Percentiles rank a stretch among this genome's conserved stretches.
phyloP scores from a whole-genome alignment of 768 basidiomycete genomes.

The Suillus cothurnatus region DNA sequence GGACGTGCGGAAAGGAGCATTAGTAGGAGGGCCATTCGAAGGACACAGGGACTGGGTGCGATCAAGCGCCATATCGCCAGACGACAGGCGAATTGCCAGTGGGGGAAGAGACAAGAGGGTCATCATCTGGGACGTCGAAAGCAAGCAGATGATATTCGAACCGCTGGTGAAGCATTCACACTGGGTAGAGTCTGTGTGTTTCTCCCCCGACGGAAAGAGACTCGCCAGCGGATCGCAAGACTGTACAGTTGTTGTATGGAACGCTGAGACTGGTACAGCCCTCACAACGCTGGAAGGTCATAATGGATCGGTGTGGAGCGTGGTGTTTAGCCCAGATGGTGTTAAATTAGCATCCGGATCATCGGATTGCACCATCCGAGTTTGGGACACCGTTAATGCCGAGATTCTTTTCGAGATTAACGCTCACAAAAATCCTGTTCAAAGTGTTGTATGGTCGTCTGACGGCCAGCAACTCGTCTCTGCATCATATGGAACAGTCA shows the following conservation, averaged over 20 bases:
- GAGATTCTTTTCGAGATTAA: conserved; percentile 18
- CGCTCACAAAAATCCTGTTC: conserved; percentile 7
- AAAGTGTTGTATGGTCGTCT: background rate
- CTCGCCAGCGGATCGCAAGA: conserved; percentile 16
- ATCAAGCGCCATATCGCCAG: conserved; percentile 1
- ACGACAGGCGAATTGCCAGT: conserved; percentile 19
- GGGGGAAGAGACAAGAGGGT: conserved; percentile 33
- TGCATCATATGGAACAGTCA: background rate
- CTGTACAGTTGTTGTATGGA: conserved; percentile 8
- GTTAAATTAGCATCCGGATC: conserved; percentile 19
- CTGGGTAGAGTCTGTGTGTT: conserved; percentile 13
- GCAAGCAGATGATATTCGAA: background rate
- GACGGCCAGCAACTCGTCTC: background rate
- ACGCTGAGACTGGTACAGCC: background rate
- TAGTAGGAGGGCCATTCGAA: background rate
- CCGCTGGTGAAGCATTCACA: conserved; percentile 11
- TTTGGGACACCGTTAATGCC: conserved; percentile 21
- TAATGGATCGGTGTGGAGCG: conserved; percentile 16
- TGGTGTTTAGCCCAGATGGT: conserved; percentile 27
- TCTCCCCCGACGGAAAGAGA: conserved; percentile 15
- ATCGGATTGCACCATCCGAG: conserved; percentile 21
- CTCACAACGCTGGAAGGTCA: conserved; percentile 14
- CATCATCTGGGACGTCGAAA: conserved; percentile 33
- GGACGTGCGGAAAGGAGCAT: conserved; percentile 6
- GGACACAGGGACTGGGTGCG: conserved; percentile 5